Conservation (phyloP, 306 rosid genomes). For the Lablab purpureus region DNA sequence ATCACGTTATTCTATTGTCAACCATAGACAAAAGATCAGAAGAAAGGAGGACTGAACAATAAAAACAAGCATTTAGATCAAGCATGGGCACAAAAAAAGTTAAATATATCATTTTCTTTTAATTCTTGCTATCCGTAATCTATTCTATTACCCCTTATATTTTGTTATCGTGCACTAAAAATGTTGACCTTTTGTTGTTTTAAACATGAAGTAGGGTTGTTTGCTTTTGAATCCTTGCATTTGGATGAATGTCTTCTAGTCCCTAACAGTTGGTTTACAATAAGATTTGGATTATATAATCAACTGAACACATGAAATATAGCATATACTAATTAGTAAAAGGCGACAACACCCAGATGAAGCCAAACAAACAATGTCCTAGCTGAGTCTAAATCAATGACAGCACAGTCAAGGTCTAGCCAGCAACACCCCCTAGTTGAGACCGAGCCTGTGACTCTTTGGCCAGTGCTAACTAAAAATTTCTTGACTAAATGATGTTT, state of each 20-base stretch:
- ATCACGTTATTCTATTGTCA: constrained; percentile 21
- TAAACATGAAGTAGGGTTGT: background rate
- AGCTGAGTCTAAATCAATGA: too few relatives aligned
- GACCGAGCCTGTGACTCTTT: too few relatives aligned
- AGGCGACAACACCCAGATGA: too few relatives aligned
- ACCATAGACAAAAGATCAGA: background rate
- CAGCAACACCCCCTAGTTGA: too few relatives aligned
- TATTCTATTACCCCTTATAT: constrained; percentile 13
- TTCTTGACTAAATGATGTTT: too few relatives aligned
- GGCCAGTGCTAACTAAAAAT: too few relatives aligned
- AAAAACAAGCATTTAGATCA: constrained; percentile 16
- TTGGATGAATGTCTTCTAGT: background rate
- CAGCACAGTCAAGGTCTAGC: too few relatives aligned
- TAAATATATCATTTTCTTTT: background rate
- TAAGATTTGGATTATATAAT: background rate
- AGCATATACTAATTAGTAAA: background rate
- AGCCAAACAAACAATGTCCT: too few relatives aligned
- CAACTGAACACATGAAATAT: background rate
- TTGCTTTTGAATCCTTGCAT: constrained; percentile 20
- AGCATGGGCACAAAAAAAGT: background rate
- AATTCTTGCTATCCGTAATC: constrained; percentile 1
- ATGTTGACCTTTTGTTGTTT: background rate
- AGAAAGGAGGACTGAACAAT: constrained; percentile 27
- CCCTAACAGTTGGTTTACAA: background rate
- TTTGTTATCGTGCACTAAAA: constrained; percentile 18